Conservation (phyloP, 2,329 filamentous ascomycete species). For the Ceratocystiopsis brevicomis region DNA sequence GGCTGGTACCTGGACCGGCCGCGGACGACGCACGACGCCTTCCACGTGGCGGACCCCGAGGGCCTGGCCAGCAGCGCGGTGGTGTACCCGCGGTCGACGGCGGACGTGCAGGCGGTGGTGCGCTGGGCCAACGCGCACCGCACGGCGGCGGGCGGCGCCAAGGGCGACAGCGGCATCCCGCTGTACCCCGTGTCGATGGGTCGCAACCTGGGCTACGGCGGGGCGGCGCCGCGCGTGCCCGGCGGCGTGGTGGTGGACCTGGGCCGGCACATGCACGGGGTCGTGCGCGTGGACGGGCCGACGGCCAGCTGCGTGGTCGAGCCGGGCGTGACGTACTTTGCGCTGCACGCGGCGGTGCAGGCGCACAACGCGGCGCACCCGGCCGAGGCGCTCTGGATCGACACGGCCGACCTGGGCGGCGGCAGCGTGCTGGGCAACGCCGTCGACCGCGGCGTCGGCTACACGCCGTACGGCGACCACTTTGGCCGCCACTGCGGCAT, state of each 20-base stretch:
- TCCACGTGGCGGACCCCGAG: slow-evolving; percentile 22
- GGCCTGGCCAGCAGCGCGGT: slow-evolving; percentile 23
- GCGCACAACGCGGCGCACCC: slow-evolving; percentile 10
- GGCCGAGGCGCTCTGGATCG: slow-evolving; percentile 22
- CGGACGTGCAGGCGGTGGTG: slow-evolving; percentile 28
- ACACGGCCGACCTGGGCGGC: slow-evolving; percentile 23
- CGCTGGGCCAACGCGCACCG: slow-evolving; percentile 16
- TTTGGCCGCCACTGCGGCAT: slow-evolving; percentile 17
- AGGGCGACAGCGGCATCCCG: slow-evolving; percentile 16
- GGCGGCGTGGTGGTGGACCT: slow-evolving; percentile 32
- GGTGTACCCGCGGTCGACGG: slow-evolving; percentile 22
- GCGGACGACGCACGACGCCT: slow-evolving; percentile 22
- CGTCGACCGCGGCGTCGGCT: slow-evolving; percentile 26
- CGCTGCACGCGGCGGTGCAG: slow-evolving; percentile 29
- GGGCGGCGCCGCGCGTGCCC: slow-evolving; percentile 31
- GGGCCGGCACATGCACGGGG: slow-evolving; percentile 32
- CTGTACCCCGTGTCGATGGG: slow-evolving; percentile 31
- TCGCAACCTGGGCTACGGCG: slow-evolving; percentile 27
- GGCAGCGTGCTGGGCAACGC: slow-evolving; percentile 27
- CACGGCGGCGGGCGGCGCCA: background rate
- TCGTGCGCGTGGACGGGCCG: slow-evolving; percentile 30
- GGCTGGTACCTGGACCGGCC: slow-evolving; percentile 17
- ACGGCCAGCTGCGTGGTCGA: slow-evolving; percentile 32
- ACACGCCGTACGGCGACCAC: slow-evolving; percentile 24
- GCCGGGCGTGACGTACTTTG: slow-evolving; percentile 34